Conservation (phyloP, 352 stramenopile species). For the Pythium utonaiense region DNA sequence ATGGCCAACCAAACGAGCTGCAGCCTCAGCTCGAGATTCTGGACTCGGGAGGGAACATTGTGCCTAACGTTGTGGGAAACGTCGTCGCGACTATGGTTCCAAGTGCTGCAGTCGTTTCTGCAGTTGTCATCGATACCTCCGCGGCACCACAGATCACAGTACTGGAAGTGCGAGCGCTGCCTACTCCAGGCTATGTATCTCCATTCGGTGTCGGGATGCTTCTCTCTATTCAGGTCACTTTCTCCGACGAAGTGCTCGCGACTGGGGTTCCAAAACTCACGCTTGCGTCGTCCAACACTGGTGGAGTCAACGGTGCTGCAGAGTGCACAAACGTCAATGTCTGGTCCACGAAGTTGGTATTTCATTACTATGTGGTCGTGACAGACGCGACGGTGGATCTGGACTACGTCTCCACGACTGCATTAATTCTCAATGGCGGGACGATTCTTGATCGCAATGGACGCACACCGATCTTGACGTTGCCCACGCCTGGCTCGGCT, state of each 20-base stretch:
- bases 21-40: conserved; percentile 63
- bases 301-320: conserved; percentile 40
- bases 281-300: conserved; percentile 38
- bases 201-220: conserved; percentile 66
- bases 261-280: conserved; percentile 50
- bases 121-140: conserved; percentile 64
- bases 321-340: conserved; percentile 50
- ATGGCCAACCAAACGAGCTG: conserved; percentile 69
- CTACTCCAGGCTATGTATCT: conserved; percentile 36
- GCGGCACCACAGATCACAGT: conserved; percentile 41
- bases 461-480: conserved; percentile 44
- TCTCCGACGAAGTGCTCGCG: conserved; percentile 74
- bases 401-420: conserved; percentile 56
- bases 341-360: conserved; percentile 57
- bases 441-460: conserved; percentile 69
- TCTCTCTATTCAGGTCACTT: conserved; percentile 61
- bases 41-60: conserved; percentile 68
- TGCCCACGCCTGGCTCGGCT: conserved; percentile 40
- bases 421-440: conserved; percentile 48
- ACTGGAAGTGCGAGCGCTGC: conserved; percentile 36
- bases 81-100: conserved; percentile 56
- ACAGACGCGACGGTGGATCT: conserved; percentile 53
- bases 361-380: conserved; percentile 61
- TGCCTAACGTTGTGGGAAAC: conserved; percentile 40
- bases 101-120: conserved; percentile 54